A percentile compares a stretch with the other conserved stretches of the same genome.
Evolutionary conservation across 2,329 filamentous ascomycete genomes (phyloP).

Genomic region (Myrmaecium sp.): DNA sequence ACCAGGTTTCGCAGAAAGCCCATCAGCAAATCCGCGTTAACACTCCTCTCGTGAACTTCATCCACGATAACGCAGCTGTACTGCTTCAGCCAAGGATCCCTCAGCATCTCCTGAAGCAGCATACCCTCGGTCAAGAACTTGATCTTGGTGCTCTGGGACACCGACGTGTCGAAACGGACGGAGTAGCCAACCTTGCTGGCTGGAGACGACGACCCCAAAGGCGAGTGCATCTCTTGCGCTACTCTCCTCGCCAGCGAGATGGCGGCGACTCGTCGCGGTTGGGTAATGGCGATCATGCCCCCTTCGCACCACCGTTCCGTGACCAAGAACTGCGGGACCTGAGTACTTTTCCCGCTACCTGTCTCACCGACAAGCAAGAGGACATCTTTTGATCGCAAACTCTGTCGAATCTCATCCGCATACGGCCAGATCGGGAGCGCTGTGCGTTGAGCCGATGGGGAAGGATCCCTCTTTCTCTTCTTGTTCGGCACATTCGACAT

Average conservation of each 20-base stretch:
- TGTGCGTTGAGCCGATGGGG: no score
- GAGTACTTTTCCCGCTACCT: constrained; percentile 91
- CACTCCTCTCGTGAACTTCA: constrained; percentile 89
- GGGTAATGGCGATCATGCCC: constrained; percentile 71
- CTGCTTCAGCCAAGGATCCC: constrained; percentile 62
- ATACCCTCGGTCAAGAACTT: constrained; percentile 96
- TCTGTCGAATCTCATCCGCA: constrained; percentile 48
- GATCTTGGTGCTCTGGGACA: constrained; percentile 66
- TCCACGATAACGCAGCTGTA: constrained; percentile 90
- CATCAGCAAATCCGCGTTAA: constrained; percentile 81
- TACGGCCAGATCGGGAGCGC: constrained; percentile 68
- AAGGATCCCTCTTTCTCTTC: no score
- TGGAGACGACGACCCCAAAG: constrained; percentile 40
- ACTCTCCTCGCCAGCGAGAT: constrained; percentile 82
- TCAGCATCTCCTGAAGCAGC: constrained; percentile 81
- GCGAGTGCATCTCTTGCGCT: constrained; percentile 60
- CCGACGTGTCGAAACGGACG: constrained; percentile 80
- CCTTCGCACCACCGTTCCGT: constrained; percentile 68
- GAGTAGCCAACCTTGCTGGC: constrained; percentile 69
- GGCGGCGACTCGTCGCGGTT: constrained; percentile 83
- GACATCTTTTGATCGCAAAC: constrained; percentile 49
- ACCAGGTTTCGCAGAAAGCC: constrained; percentile 76
- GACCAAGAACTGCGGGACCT: constrained; percentile 80
- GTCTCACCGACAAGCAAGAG: constrained; percentile 85
- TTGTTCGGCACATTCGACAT: no score